Evolutionary conservation across 108 stramenopile species (phyloP).

Genomic region (Seminavis robusta): DNA sequence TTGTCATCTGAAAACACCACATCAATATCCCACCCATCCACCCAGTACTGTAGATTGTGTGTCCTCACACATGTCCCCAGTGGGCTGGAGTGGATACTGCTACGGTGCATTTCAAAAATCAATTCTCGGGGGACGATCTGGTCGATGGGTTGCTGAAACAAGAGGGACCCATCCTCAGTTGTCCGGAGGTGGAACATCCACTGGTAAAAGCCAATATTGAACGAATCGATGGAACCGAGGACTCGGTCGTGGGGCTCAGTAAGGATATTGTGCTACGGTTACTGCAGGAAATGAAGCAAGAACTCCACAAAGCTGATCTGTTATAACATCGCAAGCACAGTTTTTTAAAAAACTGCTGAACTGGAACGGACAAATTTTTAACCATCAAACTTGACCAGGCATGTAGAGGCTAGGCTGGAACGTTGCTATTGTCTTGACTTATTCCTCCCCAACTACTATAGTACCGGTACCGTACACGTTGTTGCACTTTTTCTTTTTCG

Average conservation of each 20-base stretch:
- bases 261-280: slow-evolving; percentile 51
- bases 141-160: slow-evolving; percentile 53
- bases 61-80: slow-evolving; percentile 67
- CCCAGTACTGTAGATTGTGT: slow-evolving; percentile 66
- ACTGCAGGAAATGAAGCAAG: slow-evolving; percentile 40
- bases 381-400: no score
- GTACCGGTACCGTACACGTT: no score
- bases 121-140: slow-evolving; percentile 25
- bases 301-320: no score
- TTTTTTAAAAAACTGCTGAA: no score
- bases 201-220: slow-evolving; percentile 57
- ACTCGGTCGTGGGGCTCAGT: slow-evolving; percentile 83
- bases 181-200: slow-evolving; percentile 83
- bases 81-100: slow-evolving; percentile 74
- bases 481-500: no score
- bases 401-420: no score
- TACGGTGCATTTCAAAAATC: slow-evolving; percentile 57
- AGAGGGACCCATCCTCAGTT: slow-evolving; percentile 64
- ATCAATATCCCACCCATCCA: slow-evolving; percentile 58
- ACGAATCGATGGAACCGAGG: slow-evolving; percentile 79
- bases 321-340: no score
- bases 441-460: no score
- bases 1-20: no score
- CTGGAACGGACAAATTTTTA: no score
- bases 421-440: no score